phyloP scores from a whole-genome alignment of 192 early-diverging fungal genomes.

The Backusella sp. region DNA sequence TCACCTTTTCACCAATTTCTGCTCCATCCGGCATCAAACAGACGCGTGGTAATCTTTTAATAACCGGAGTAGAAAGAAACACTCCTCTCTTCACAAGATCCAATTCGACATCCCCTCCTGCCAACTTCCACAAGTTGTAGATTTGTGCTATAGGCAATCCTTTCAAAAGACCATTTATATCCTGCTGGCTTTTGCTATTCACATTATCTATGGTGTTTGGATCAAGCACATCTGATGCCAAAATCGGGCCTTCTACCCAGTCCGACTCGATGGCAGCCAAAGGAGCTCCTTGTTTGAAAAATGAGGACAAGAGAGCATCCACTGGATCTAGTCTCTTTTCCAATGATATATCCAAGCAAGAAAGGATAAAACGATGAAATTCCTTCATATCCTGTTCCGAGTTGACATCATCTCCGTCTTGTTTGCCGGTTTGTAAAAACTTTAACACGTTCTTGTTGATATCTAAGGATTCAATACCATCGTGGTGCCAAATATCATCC shows the following conservation, averaged over 20 bases:
- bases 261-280: conserved; percentile 15
- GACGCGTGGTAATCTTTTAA: conserved; percentile 50
- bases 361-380: conserved; percentile 28
- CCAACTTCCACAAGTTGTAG: conserved; percentile 64
- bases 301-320: conserved; percentile 36
- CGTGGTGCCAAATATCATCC: conserved; percentile 35
- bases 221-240: conserved; percentile 41
- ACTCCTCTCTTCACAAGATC: conserved; percentile 49
- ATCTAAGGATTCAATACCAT: conserved; percentile 33
- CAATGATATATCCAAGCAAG: conserved; percentile 29
- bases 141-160: conserved; percentile 51
- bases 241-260: conserved; percentile 32
- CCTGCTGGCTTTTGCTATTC: conserved; percentile 8
- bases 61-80: conserved; percentile 49
- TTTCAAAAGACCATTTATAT: conserved; percentile 13
- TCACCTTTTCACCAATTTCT: conserved; percentile 33
- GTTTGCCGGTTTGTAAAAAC: conserved; percentile 36
- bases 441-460: conserved; percentile 42
- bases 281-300: conserved; percentile 11
- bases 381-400: conserved; percentile 9
- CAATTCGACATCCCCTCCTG: conserved; percentile 62
- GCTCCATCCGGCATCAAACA: conserved; percentile 39
- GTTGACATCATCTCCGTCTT: background rate
- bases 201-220: conserved; percentile 35
- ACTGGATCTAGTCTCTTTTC: conserved; percentile 19